These are phyloP conservation scores for Cyberlindnera misumaiensis DNA, from an alignment of 805 yeast species.

Conservation along the genomic window DNA sequence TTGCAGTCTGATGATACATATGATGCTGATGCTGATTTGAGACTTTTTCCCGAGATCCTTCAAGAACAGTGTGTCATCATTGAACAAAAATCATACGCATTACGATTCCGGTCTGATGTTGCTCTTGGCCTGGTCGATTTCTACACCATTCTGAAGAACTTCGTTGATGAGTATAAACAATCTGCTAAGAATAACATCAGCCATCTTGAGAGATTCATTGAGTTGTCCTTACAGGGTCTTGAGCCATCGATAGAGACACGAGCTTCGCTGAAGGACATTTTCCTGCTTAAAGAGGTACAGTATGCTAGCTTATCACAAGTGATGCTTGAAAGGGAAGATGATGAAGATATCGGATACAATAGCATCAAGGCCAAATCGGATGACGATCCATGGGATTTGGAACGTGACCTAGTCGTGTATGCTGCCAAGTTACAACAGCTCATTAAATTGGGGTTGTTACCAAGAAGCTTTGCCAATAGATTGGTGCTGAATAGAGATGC, in stretches of 20 bases:
- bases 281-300: conserved; percentile 42
- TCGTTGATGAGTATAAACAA: conserved; percentile 28
- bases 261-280: conserved; percentile 32
- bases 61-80: conserved; percentile 9
- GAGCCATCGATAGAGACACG: conserved; percentile 27
- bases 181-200: conserved; percentile 26
- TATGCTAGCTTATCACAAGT: conserved; percentile 30
- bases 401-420: conserved; percentile 35
- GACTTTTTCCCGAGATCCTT: conserved; percentile 9
- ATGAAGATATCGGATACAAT: conserved; percentile 40
- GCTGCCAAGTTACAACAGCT: conserved; percentile 34
- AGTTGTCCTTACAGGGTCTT: conserved; percentile 16
- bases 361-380: conserved; percentile 15
- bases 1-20: conserved; percentile 12
- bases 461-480: conserved; percentile 24
- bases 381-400: conserved; percentile 30
- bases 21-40: conserved; percentile 17
- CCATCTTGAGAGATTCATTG: conserved; percentile 16
- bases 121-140: conserved; percentile 21
- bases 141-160: conserved; percentile 21
- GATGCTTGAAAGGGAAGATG: conserved; percentile 43
- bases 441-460: conserved; percentile 27
- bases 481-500: conserved; percentile 29
- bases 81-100: conserved; percentile 3
- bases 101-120: conserved; percentile 16